Evolutionary conservation across 208 protist species (phyloP).

Genomic region (Acanthamoeba triangularis): DNA sequence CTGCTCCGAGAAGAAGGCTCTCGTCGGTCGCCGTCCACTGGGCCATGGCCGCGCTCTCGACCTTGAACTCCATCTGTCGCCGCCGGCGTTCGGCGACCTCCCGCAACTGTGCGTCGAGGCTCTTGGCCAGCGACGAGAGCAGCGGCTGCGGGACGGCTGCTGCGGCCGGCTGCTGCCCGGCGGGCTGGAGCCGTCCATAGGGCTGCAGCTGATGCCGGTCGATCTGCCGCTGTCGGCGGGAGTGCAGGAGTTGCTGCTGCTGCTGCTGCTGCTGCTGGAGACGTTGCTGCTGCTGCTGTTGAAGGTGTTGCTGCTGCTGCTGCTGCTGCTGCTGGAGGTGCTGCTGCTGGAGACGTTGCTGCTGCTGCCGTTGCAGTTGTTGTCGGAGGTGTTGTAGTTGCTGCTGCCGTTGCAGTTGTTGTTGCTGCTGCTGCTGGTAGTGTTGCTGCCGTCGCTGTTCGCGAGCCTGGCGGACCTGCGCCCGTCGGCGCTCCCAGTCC

Average conservation of each 20-base stretch:
- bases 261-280: too few species aligned
- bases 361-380: not conserved
- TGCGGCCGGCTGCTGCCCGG: too few species aligned
- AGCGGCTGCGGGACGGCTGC: too few species aligned
- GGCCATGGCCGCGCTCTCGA: not conserved
- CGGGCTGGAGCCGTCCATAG: not conserved
- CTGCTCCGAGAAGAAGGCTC: not conserved
- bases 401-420: not conserved
- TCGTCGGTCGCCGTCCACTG: not conserved
- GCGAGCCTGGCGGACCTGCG: not conserved
- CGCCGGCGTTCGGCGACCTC: too few species aligned
- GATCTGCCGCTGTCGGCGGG: too few species aligned
- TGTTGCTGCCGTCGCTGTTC: not conserved
- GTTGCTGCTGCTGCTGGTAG: not conserved
- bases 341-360: not conserved
- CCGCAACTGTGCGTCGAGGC: too few species aligned
- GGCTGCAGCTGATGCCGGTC: too few species aligned
- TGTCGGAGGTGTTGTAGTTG: not conserved
- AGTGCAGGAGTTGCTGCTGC: too few species aligned
- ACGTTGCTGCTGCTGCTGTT: too few species aligned
- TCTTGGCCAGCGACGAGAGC: too few species aligned
- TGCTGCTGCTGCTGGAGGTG: too few species aligned
- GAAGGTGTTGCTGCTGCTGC: not conserved
- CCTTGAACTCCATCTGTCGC: not conserved
- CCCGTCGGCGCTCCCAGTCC: not conserved